A percentile compares a stretch with the other conserved stretches of the same genome.
phyloP scores from a whole-genome alignment of 176 grass and related monocot species.

The Oryza meyeriana region DNA sequence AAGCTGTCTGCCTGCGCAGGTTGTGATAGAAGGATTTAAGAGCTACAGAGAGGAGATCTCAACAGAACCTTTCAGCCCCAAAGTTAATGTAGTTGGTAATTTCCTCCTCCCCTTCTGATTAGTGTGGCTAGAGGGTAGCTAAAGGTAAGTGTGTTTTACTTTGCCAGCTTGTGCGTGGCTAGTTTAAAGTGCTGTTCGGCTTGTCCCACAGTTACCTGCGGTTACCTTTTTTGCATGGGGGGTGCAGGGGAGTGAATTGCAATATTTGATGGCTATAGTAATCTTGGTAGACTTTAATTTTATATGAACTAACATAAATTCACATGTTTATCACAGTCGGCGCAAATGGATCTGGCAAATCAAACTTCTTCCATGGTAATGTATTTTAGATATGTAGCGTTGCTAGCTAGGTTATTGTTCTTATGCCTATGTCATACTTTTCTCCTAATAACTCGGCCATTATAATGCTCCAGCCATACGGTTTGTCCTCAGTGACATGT shows the following conservation, averaged over 20 bases:
- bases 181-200: not conserved
- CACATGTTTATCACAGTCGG: slow-evolving; percentile 64
- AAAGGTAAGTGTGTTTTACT: not conserved
- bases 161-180: not conserved
- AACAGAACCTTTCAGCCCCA: slow-evolving; percentile 91
- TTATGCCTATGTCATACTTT: not conserved
- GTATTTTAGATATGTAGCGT: not conserved
- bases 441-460: slow-evolving; percentile 28
- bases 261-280: not conserved
- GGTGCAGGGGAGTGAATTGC: not conserved
- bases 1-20: slow-evolving; percentile 38
- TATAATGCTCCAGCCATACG: slow-evolving; percentile 76
- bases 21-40: slow-evolving; percentile 97
- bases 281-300: not conserved
- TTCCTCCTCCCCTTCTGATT: not conserved
- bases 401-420: slow-evolving; percentile 3
- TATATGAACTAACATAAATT: slow-evolving; percentile 22
- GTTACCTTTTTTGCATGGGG: not conserved
- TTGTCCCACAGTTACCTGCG: not conserved
- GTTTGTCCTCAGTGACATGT: slow-evolving; percentile 97
- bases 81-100: slow-evolving; percentile 98
- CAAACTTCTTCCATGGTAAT: slow-evolving; percentile 99
- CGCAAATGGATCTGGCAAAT: slow-evolving; percentile 99
- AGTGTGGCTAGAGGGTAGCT: not conserved
- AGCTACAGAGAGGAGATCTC: slow-evolving; percentile 95